phyloP scores from a whole-genome alignment of 1,284 basidiomycete species.

The Apiotrichum gamsii region DNA sequence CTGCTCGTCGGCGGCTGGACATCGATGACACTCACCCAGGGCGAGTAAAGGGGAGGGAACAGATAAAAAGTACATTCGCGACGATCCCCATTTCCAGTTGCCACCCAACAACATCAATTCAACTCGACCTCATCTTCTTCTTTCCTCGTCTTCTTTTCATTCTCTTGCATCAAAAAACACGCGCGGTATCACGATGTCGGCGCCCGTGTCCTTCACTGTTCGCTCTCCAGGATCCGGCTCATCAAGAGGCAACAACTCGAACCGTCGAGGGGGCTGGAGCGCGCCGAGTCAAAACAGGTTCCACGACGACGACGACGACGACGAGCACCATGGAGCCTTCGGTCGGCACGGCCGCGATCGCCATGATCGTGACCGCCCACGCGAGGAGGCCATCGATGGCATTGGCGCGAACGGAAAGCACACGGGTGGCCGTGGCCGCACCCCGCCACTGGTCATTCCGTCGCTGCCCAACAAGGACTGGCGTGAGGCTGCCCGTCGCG shows the following conservation, averaged over 20 bases:
- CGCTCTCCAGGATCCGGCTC: slow-evolving; percentile 27
- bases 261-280: slow-evolving; percentile 2
- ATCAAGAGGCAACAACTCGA: background rate
- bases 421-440: slow-evolving; percentile 58
- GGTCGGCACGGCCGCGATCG: background rate
- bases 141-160: slow-evolving; percentile 1
- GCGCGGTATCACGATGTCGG: slow-evolving; percentile 27
- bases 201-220: slow-evolving; percentile 45
- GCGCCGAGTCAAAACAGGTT: slow-evolving; percentile 40
- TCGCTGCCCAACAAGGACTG: slow-evolving; percentile 79
- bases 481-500: slow-evolving; percentile 57
- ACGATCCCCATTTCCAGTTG: background rate
- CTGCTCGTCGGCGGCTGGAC: background rate
- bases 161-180: slow-evolving; percentile 1
- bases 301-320: slow-evolving; percentile 20
- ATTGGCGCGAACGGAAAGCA: slow-evolving; percentile 51
- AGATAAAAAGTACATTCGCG: background rate
- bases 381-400: slow-evolving; percentile 64
- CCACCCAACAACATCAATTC: background rate
- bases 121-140: background rate
- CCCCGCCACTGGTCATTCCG: slow-evolving; percentile 73
- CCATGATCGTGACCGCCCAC: background rate
- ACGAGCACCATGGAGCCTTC: background rate
- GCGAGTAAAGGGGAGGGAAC: background rate
- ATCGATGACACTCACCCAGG: background rate